Conservation (phyloP, 2,329 filamentous ascomycete species). For the Monosporascus sp. region DNA sequence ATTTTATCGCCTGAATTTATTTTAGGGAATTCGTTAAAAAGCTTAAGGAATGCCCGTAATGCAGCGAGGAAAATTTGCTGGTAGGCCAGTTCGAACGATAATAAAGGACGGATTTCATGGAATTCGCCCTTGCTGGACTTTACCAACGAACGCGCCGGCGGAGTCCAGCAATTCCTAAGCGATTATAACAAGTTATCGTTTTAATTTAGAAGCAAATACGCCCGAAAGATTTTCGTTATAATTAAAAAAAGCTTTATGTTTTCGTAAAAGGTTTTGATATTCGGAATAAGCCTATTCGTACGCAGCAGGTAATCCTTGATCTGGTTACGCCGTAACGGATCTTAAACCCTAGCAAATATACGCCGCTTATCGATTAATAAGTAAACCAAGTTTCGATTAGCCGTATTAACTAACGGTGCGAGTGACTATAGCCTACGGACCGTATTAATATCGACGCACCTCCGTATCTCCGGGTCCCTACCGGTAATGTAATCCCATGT, state of each 20-base stretch:
- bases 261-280: background rate
- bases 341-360: background rate
- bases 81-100: background rate
- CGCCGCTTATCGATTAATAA: no score
- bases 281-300: background rate
- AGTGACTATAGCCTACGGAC: background rate
- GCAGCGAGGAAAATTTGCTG: background rate
- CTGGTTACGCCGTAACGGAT: background rate
- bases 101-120: background rate
- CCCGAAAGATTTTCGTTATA: background rate
- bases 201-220: background rate
- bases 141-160: background rate
- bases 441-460: background rate
- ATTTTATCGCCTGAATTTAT: background rate
- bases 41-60: background rate
- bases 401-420: no score
- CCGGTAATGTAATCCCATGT: background rate
- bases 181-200: background rate
- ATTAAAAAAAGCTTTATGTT: background rate
- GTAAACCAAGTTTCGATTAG: no score
- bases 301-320: background rate
- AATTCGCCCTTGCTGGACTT: background rate
- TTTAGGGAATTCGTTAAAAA: background rate
- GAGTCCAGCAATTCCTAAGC: background rate
- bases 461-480: background rate